These are phyloP conservation scores for Sporothrix luriei DNA, from an alignment of 2,329 filamentous ascomycete species.

Conservation along the genomic window DNA sequence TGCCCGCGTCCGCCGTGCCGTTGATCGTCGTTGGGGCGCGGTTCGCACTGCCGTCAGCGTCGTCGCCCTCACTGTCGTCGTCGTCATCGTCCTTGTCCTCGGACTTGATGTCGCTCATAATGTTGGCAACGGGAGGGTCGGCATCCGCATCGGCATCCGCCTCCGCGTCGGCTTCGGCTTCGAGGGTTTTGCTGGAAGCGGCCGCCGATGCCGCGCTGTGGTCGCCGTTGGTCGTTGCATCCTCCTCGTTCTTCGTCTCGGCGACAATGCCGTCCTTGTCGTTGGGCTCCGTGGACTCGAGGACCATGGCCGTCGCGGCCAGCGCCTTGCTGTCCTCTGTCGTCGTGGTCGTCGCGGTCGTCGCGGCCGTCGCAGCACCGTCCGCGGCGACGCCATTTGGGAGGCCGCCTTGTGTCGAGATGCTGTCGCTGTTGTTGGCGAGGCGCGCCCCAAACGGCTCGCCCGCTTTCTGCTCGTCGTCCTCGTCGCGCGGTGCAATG, in stretches of 20 bases:
- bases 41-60: neutral
- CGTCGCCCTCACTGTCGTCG: neutral
- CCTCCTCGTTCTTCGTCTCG: neutral
- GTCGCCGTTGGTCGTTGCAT: slow-evolving; percentile 21
- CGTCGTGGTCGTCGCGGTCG: neutral
- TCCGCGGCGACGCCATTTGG: neutral
- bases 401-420: slow-evolving; percentile 14
- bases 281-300: slow-evolving; percentile 37
- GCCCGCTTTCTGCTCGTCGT: slow-evolving; percentile 52
- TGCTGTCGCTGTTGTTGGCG: slow-evolving; percentile 22
- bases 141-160: neutral
- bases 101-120: slow-evolving; percentile 19
- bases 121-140: neutral
- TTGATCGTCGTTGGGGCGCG: neutral
- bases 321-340: slow-evolving; percentile 32
- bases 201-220: neutral
- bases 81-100: neutral
- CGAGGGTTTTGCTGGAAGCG: neutral
- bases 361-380: neutral
- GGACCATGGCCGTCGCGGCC: slow-evolving; percentile 31
- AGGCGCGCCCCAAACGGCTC: slow-evolving; percentile 42
- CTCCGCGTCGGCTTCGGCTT: neutral
- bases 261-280: slow-evolving; percentile 30
- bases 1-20: neutral
- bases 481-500: slow-evolving; percentile 82